These are phyloP conservation scores for Saturnispora diversa DNA, from an alignment of 805 yeast genomes.

Conservation along the genomic window DNA sequence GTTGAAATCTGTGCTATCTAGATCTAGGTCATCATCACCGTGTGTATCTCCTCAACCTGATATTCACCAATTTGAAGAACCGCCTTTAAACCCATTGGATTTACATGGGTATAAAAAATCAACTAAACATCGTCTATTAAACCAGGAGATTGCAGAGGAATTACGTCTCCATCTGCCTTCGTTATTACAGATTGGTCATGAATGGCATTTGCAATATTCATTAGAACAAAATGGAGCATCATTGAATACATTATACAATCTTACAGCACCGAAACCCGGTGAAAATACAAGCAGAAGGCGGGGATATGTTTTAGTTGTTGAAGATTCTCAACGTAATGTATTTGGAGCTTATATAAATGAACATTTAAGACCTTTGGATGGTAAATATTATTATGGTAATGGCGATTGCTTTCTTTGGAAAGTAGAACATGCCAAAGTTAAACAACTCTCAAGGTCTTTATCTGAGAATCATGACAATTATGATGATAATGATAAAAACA, in stretches of 20 bases:
- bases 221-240: constrained; percentile 91
- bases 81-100: constrained; percentile 47
- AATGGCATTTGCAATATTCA: constrained; percentile 76
- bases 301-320: constrained; percentile 71
- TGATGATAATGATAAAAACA: constrained; percentile 3
- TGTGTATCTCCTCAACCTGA: neutral
- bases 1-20: constrained; percentile 5
- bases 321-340: constrained; percentile 52
- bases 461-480: neutral
- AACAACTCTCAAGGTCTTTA: constrained; percentile 21
- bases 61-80: constrained; percentile 12
- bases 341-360: constrained; percentile 83
- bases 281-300: constrained; percentile 29
- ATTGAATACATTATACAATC: constrained; percentile 63
- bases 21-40: constrained; percentile 6
- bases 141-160: constrained; percentile 58
- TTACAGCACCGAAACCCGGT: constrained; percentile 37
- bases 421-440: constrained; percentile 38
- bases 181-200: constrained; percentile 65
- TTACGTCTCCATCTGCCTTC: constrained; percentile 68
- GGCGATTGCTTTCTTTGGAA: constrained; percentile 95
- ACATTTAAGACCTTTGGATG: constrained; percentile 59
- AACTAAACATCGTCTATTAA: constrained; percentile 52
- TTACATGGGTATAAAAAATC: constrained; percentile 52
- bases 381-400: constrained; percentile 76